A percentile compares a stretch with the other conserved stretches of the same genome.
These are phyloP conservation scores for Coniella lustricola DNA, from an alignment of 2,329 filamentous ascomycete genomes.

Conservation along the genomic window DNA sequence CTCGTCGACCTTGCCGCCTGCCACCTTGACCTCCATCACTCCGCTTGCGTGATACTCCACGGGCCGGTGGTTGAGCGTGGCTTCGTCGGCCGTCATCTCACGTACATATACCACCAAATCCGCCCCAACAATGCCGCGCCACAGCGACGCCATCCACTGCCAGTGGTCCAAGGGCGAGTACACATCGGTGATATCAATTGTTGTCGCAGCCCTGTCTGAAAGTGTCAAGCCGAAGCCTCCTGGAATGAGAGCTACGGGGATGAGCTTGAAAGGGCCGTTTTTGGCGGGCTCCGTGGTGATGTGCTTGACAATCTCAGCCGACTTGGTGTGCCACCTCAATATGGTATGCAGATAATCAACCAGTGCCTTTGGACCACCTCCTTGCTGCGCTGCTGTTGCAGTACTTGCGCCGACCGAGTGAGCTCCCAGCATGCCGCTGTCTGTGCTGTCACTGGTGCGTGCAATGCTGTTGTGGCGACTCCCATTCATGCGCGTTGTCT, in stretches of 20 bases:
- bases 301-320: constrained; percentile 58
- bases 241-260: constrained; percentile 70
- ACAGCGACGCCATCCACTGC: constrained; percentile 94
- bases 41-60: constrained; percentile 53
- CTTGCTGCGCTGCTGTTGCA: neutral
- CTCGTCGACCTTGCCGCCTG: constrained; percentile 48
- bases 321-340: constrained; percentile 68
- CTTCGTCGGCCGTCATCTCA: constrained; percentile 28
- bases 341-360: constrained; percentile 60
- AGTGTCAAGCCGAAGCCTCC: constrained; percentile 74
- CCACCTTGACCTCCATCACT: constrained; percentile 48
- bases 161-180: constrained; percentile 87
- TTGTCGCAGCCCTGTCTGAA: constrained; percentile 67
- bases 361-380: neutral
- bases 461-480: constrained; percentile 6
- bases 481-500: neutral
- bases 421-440: neutral
- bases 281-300: constrained; percentile 29
- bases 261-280: constrained; percentile 18
- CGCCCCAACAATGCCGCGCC: constrained; percentile 77
- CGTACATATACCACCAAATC: constrained; percentile 69
- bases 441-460: neutral
- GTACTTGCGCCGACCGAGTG: neutral
- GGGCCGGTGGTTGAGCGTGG: constrained; percentile 27
- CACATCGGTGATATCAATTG: constrained; percentile 66